Percentiles rank a stretch among this genome's conserved stretches.
Conservation (phyloP, 129 eudicot genomes). For the Chrysanthemum makinoi region DNA sequence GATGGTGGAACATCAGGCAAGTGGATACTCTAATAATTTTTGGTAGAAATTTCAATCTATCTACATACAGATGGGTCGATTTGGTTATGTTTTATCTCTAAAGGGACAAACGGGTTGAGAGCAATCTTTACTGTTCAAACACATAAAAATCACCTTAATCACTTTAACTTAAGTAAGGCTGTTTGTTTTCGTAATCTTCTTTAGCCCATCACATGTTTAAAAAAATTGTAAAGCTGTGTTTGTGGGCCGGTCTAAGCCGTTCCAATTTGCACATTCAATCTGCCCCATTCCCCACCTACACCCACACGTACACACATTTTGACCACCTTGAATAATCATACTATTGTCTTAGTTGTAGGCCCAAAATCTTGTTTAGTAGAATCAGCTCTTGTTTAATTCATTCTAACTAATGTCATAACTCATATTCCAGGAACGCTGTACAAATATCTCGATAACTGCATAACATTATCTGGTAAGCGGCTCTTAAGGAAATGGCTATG, state of each 20-base stretch:
- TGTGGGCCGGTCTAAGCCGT: too few relatives aligned
- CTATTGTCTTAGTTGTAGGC: slow-evolving; percentile 1
- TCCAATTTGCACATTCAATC: too few relatives aligned
- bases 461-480: slow-evolving; percentile 84
- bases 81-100: neutral
- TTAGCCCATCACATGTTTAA: too few relatives aligned
- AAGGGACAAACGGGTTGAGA: neutral
- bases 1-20: slow-evolving; percentile 89
- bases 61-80: neutral
- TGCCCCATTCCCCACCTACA: too few relatives aligned
- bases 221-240: too few relatives aligned
- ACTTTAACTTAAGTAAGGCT: neutral
- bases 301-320: neutral
- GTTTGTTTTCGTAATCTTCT: too few relatives aligned
- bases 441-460: slow-evolving; percentile 81
- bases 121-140: neutral
- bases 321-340: neutral
- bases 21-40: slow-evolving; percentile 17
- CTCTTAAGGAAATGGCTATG: slow-evolving; percentile 92
- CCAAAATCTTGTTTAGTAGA: slow-evolving; percentile 1
- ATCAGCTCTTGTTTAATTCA: slow-evolving; percentile 19
- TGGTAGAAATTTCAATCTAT: neutral
- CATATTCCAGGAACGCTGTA: slow-evolving; percentile 70
- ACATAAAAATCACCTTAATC: neutral
- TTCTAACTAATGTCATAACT: slow-evolving; percentile 14